Evolutionary conservation across 768 basidiomycete species (phyloP), one percentile per base, ranked within the genome.

Genomic region (Dioszegia aurantiaca): DNA sequence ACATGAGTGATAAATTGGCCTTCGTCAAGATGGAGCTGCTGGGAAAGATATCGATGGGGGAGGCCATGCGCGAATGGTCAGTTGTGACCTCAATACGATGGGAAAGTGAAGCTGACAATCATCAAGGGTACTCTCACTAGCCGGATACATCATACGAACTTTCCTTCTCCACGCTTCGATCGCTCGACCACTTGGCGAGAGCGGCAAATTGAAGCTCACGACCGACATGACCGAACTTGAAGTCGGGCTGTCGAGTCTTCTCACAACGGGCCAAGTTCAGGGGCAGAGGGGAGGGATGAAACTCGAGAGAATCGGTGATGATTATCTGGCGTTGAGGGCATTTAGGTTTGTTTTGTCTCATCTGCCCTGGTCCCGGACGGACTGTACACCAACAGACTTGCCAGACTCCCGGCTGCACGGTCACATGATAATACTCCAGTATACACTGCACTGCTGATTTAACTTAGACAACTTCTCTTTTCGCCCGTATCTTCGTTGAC

Each of bases 181-280:
- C 56, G 89, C 87, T 9, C 85, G 86, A 65, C 93, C 93, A 0
- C 81, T 98, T 4, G 87, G 91, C 4, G 95, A 99, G 79, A 83
- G 83, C 58, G 92, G 93, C 14, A 97, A 95, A 74, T 83, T 99
- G 24, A 92, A 94, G 77, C 81, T 98, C 62, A 90, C 91, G 57
- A 88, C 86, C 45, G 94, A 99, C 75, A 94, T 97, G 91, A 88
- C 93, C 0, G 89, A 91, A 74, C 82, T 98, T 60, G 95, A 99
- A 78, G 95, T 98, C 74, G 86, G 89, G 0, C 75, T 99, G 55
- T 87, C 85, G 67, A 83, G 88, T 3, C 89, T 97, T 74, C 80
- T 81, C 30, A 66, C 73, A 86, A 79, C 72, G 17, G 72, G 74
- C 1, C 68, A 73, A 21, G 68, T 77, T 16, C 71, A 73, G 40